A percentile compares a stretch with the other conserved stretches of the same genome.
Conservation (phyloP, 1,284 basidiomycete species). For the Caloboletus inedulis region DNA sequence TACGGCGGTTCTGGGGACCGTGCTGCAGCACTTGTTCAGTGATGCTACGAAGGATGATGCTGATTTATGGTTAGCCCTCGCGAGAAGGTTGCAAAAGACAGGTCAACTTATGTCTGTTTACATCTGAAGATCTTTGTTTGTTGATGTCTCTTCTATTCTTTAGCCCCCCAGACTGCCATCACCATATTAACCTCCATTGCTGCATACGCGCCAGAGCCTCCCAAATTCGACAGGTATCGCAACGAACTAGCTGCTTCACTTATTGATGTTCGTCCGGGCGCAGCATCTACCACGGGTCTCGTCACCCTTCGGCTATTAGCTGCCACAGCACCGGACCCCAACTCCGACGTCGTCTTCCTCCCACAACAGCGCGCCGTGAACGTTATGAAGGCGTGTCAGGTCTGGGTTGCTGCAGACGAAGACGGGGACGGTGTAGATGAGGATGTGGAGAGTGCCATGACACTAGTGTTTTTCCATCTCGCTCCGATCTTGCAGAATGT, state of each 20-base stretch:
- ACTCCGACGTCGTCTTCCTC: constrained; percentile 82
- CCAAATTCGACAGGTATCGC: constrained; percentile 76
- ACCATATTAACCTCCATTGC: constrained; percentile 66
- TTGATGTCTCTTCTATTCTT: constrained; percentile 1
- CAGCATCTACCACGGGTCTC: constrained; percentile 70
- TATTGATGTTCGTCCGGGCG: constrained; percentile 62
- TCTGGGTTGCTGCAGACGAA: constrained; percentile 75
- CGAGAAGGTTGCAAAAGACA: constrained; percentile 56
- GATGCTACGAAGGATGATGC: constrained; percentile 63
- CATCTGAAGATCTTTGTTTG: not conserved
- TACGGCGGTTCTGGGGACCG: constrained; percentile 53
- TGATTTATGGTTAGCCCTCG: constrained; percentile 73
- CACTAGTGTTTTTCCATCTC: constrained; percentile 72
- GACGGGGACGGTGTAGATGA: constrained; percentile 53
- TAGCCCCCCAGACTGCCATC: constrained; percentile 68
- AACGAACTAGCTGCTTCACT: constrained; percentile 87
- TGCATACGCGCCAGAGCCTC: constrained; percentile 62
- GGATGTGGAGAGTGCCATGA: constrained; percentile 75
- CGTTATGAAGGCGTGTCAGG: constrained; percentile 81
- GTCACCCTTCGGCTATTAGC: constrained; percentile 68
- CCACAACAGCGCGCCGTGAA: constrained; percentile 87
- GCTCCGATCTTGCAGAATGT: constrained; percentile 89
- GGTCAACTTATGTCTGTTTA: constrained; percentile 39
- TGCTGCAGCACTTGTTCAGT: constrained; percentile 60
- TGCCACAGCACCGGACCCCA: constrained; percentile 72